phyloP scores from a whole-genome alignment of 2,329 filamentous ascomycete species.

The Didymella sp. region DNA sequence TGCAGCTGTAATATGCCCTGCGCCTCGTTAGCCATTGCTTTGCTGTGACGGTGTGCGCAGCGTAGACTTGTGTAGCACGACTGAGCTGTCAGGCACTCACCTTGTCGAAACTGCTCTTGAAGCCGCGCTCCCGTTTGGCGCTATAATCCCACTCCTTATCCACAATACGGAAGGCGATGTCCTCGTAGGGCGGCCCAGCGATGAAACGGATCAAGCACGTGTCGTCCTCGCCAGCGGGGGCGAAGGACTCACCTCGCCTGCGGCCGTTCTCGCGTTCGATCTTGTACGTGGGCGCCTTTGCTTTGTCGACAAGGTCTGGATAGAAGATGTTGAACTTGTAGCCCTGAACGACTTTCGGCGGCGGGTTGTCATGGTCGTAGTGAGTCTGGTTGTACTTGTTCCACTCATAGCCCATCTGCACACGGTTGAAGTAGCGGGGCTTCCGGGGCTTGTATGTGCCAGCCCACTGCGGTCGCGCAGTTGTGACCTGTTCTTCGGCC shows the following conservation, averaged over 20 bases:
- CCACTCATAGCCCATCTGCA: constrained; percentile 99
- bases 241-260: constrained; percentile 88
- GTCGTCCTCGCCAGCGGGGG: constrained; percentile 92
- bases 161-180: constrained; percentile 95
- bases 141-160: constrained; percentile 99
- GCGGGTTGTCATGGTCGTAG: constrained; percentile 97
- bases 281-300: constrained; percentile 92
- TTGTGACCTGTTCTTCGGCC: constrained; percentile 80
- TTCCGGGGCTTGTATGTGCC: constrained; percentile 88
- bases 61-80: not conserved
- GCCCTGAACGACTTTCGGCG: constrained; percentile 96
- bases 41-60: not conserved
- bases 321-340: constrained; percentile 99
- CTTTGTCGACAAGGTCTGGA: constrained; percentile 93
- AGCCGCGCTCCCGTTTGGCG: constrained; percentile 91
- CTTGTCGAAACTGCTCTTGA: constrained; percentile 97
- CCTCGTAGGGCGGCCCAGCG: constrained; percentile 93
- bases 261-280: constrained; percentile 94
- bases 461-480: constrained; percentile 76
- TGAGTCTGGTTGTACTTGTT: constrained; percentile 99
- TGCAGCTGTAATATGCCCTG: constrained; percentile 94
- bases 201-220: constrained; percentile 97
- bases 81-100: constrained; percentile 60
- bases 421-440: constrained; percentile 95
- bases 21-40: constrained; percentile 37